Evolutionary conservation across 2,329 filamentous ascomycete genomes (phyloP).

Genomic region (Paraphaeosphaeria minitans): DNA sequence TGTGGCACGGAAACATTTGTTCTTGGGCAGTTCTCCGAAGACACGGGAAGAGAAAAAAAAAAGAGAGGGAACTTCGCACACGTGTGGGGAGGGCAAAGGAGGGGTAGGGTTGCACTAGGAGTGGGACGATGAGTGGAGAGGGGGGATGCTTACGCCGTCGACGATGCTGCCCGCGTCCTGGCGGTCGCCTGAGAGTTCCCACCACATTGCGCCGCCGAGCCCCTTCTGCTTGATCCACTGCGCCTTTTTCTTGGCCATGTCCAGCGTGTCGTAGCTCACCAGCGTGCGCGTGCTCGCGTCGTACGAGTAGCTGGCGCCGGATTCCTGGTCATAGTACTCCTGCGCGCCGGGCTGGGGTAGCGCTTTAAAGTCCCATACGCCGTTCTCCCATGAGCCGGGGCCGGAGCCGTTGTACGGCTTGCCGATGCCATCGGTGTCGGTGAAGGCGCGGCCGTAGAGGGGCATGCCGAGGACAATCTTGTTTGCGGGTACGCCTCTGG

Average conservation of each 20-base stretch:
- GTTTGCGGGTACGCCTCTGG: slow-evolving; percentile 61
- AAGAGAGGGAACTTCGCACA: background rate
- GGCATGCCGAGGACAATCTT: slow-evolving; percentile 94
- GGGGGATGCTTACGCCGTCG: slow-evolving; percentile 37
- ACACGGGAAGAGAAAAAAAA: background rate
- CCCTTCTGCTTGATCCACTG: slow-evolving; percentile 68
- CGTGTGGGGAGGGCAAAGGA: background rate
- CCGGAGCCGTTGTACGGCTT: slow-evolving; percentile 72
- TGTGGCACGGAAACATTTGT: slow-evolving; percentile 7
- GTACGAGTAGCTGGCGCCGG: slow-evolving; percentile 79
- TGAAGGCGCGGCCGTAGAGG: slow-evolving; percentile 85
- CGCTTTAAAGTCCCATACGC: slow-evolving; percentile 84
- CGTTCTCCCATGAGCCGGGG: slow-evolving; percentile 78
- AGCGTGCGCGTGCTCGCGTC: slow-evolving; percentile 66
- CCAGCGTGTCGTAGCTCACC: slow-evolving; percentile 75
- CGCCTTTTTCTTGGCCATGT: slow-evolving; percentile 71
- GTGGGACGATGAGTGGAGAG: background rate
- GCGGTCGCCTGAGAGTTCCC: slow-evolving; percentile 84
- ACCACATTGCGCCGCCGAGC: slow-evolving; percentile 95
- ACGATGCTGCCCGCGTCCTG: slow-evolving; percentile 67
- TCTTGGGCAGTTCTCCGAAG: background rate
- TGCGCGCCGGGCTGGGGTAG: slow-evolving; percentile 71
- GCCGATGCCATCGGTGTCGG: slow-evolving; percentile 76
- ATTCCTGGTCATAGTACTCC: slow-evolving; percentile 67
- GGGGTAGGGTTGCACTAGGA: background rate